Percentiles rank a stretch among this genome's conserved stretches.
Evolutionary conservation across 768 basidiomycete species (phyloP).

Genomic region (Panellus pusillus): DNA sequence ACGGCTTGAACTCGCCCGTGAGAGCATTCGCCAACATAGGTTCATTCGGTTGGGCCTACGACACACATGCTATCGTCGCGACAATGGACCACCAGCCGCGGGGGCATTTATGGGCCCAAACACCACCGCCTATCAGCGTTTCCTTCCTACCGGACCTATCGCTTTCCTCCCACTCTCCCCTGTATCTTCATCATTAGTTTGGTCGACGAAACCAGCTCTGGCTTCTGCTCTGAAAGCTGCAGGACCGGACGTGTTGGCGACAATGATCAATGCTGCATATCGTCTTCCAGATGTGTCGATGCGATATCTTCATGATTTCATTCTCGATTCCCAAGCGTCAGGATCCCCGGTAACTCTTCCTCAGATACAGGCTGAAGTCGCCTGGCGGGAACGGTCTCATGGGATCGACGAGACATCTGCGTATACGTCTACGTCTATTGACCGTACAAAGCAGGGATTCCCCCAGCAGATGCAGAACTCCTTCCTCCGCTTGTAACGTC

Average conservation of each 20-base stretch:
- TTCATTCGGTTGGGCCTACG: conserved; percentile 90
- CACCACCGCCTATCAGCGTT: conserved; percentile 88
- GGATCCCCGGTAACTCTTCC: conserved; percentile 48
- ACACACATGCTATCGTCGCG: conserved; percentile 86
- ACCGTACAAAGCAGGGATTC: conserved; percentile 43
- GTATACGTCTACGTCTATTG: conserved; percentile 49
- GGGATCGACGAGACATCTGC: conserved; percentile 62
- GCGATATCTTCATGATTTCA: conserved; percentile 59
- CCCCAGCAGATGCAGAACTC: conserved; percentile 57
- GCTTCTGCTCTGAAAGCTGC: conserved; percentile 71
- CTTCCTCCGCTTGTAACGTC: conserved; percentile 75
- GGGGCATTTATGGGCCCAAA: conserved; percentile 61
- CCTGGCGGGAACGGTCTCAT: conserved; percentile 75
- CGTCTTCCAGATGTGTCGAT: conserved; percentile 76
- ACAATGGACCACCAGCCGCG: conserved; percentile 77
- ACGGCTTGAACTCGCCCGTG: conserved; percentile 94
- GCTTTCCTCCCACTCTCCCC: conserved; percentile 89
- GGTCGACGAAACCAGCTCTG: conserved; percentile 83
- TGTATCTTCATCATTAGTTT: conserved; percentile 84
- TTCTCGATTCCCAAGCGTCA: conserved; percentile 52
- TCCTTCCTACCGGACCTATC: conserved; percentile 92
- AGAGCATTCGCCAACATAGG: conserved; percentile 81
- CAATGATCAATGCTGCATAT: conserved; percentile 91
- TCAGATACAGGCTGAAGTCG: conserved; percentile 60
- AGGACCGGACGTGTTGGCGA: conserved; percentile 60